Conservation (phyloP, 306 rosid species). For the Crotalaria pallida region DNA sequence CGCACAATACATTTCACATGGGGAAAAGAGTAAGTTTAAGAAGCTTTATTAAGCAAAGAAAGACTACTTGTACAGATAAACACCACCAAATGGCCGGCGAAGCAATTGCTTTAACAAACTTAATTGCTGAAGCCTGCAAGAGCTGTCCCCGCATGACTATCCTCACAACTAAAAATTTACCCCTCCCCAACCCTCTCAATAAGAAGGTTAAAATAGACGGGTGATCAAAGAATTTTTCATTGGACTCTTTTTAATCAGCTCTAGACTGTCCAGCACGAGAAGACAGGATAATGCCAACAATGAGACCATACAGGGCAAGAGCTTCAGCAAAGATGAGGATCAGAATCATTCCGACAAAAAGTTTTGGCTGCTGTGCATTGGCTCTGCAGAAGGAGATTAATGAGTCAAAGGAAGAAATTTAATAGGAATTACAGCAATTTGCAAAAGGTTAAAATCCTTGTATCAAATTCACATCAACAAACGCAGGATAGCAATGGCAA, state of each 20-base stretch:
- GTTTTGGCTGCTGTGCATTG: slow-evolving; percentile 88
- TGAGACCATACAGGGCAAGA: slow-evolving; percentile 77
- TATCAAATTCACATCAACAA: neutral
- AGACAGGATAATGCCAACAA: slow-evolving; percentile 80
- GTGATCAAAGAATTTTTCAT: slow-evolving; percentile 46
- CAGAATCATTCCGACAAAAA: slow-evolving; percentile 84
- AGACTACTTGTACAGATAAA: slow-evolving; percentile 42
- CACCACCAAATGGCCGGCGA: slow-evolving; percentile 28
- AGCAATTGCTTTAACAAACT: slow-evolving; percentile 31
- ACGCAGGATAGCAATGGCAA: neutral
- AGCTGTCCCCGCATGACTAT: slow-evolving; percentile 34
- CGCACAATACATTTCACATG: slow-evolving; percentile 20
- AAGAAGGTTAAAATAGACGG: slow-evolving; percentile 30
- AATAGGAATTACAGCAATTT: neutral
- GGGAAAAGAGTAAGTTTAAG: slow-evolving; percentile 30
- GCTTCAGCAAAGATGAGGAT: slow-evolving; percentile 88
- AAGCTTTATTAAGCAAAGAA: slow-evolving; percentile 50
- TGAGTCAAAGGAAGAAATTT: slow-evolving; percentile 7
- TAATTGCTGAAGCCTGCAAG: slow-evolving; percentile 27
- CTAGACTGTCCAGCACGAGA: slow-evolving; percentile 90
- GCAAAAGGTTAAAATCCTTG: neutral
- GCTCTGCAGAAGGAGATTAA: slow-evolving; percentile 52
- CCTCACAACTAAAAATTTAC: slow-evolving; percentile 26
- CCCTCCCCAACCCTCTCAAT: slow-evolving; percentile 21
- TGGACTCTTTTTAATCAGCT: slow-evolving; percentile 51